Percentiles rank a stretch among this genome's conserved stretches.
These are phyloP conservation scores for Sinapis alba DNA, from an alignment of 441 rosid genomes.

Conservation along the genomic window DNA sequence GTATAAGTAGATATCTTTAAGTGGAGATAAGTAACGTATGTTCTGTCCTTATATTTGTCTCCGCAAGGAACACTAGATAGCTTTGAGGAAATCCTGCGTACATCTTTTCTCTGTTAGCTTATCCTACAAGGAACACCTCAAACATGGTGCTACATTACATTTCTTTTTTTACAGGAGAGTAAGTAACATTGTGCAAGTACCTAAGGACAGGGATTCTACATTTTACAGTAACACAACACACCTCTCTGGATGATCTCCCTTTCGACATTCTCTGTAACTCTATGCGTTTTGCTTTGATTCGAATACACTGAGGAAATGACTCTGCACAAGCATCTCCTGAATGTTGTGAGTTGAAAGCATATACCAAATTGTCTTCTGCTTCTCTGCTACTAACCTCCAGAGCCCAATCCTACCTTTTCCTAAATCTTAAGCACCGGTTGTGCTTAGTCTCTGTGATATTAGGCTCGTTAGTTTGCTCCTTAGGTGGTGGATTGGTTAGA, in stretches of 20 bases:
- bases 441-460: conserved; percentile 67
- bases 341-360: conserved; percentile 13
- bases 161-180: conserved; percentile 14
- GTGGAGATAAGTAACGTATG: neutral
- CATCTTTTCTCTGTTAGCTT: conserved; percentile 21
- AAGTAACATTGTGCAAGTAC: neutral
- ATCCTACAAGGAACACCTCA: conserved; percentile 17
- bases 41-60: neutral
- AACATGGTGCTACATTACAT: conserved; percentile 17
- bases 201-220: conserved; percentile 9
- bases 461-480: conserved; percentile 49
- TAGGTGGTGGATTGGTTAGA: conserved; percentile 46
- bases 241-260: conserved; percentile 13
- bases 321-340: conserved; percentile 4
- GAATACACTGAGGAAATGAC: conserved; percentile 25
- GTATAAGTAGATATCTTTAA: too few relatives aligned
- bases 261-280: neutral
- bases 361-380: conserved; percentile 8
- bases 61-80: neutral
- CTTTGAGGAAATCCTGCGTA: conserved; percentile 16
- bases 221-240: conserved; percentile 13
- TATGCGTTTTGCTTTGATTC: neutral
- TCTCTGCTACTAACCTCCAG: conserved; percentile 10
- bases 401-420: conserved; percentile 37
- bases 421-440: conserved; percentile 80